Evolutionary conservation across 1,284 basidiomycete genomes (phyloP).

Genomic region (Phlebopus sp.): DNA sequence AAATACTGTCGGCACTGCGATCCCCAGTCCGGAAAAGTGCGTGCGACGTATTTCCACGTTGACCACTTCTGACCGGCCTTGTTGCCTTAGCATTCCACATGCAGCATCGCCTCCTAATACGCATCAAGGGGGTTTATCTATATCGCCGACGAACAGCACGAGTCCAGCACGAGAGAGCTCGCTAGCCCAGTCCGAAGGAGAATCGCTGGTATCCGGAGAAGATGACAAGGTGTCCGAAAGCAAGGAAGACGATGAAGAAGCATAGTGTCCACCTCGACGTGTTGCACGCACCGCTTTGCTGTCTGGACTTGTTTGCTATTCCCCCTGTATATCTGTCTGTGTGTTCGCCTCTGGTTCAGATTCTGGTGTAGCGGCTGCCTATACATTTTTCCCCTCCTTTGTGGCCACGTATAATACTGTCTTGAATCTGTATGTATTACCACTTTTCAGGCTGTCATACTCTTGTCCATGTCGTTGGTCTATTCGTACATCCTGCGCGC

Average conservation of each 20-base stretch:
- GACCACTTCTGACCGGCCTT: conserved; percentile 4
- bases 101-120: conserved; percentile 60
- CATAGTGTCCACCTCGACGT: conserved; percentile 35
- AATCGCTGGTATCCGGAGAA: conserved; percentile 16
- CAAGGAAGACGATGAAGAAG: conserved; percentile 32
- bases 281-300: conserved; percentile 1
- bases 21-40: conserved; percentile 93
- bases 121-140: conserved; percentile 51
- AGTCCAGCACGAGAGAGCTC: conserved; percentile 66
- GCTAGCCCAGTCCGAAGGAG: conserved; percentile 37
- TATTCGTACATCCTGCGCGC: too few species aligned
- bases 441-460: conserved; percentile 22
- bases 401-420: conserved; percentile 22
- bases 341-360: conserved; percentile 16
- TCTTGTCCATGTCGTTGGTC: conserved; percentile 10
- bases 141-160: conserved; percentile 67
- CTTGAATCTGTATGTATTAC: conserved; percentile 31
- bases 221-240: conserved; percentile 15
- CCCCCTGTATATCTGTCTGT: conserved; percentile 21
- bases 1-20: conserved; percentile 87
- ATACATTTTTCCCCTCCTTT: background rate
- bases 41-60: conserved; percentile 28
- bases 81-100: conserved; percentile 62
- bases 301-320: conserved; percentile 15
- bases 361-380: conserved; percentile 17